Percentiles rank a stretch among this genome's conserved stretches.
phyloP scores from a whole-genome alignment of 108 stramenopile species.

The Cyclotella cryptica region DNA sequence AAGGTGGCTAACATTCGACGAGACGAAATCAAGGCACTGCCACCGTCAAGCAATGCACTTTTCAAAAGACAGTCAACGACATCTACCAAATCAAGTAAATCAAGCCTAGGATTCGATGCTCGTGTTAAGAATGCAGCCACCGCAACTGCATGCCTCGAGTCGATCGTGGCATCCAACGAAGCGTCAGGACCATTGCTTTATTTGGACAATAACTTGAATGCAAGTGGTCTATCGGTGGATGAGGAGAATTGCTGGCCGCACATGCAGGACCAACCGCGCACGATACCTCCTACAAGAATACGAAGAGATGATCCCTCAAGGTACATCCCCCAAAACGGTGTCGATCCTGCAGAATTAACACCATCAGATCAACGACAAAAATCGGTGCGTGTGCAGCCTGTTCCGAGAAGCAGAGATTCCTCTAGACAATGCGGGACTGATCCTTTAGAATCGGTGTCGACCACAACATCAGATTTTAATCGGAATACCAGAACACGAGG shows the following conservation, averaged over 20 bases:
- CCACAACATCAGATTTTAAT: no score
- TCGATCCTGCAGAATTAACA: neutral
- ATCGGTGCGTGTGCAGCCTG: neutral
- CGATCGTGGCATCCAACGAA: constrained; percentile 15
- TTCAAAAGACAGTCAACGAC: neutral
- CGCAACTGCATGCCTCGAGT: neutral
- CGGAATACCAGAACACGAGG: neutral
- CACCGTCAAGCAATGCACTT: neutral
- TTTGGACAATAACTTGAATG: neutral
- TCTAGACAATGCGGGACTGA: no score
- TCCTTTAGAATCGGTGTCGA: no score
- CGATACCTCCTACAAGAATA: neutral
- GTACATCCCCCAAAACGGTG: neutral
- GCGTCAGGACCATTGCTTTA: constrained; percentile 8
- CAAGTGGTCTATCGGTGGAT: constrained; percentile 2
- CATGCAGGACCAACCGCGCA: neutral
- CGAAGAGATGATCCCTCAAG: constrained; percentile 4
- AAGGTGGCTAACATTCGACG: neutral
- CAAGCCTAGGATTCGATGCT: neutral
- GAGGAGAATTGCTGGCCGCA: neutral
- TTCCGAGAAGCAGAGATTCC: no score
- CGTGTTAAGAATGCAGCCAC: constrained; percentile 1
- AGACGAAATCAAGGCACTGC: neutral
- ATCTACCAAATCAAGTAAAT: neutral
- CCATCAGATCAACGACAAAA: neutral